Conservation (phyloP, 768 basidiomycete species). For the Tylopilus balloui region DNA sequence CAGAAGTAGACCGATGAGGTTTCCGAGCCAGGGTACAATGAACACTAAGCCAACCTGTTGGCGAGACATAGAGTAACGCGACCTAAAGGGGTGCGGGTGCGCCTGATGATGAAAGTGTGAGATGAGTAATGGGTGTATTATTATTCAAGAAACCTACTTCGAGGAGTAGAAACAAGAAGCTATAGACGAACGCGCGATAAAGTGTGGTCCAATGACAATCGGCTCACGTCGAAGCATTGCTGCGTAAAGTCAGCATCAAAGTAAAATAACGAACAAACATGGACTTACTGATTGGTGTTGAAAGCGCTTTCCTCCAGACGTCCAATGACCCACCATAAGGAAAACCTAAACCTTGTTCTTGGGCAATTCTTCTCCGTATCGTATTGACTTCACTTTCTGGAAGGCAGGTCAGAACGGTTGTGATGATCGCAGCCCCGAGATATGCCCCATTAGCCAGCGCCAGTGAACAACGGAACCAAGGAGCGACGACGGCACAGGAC, state of each 20-base stretch:
- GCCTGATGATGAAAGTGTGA: slow-evolving; percentile 6
- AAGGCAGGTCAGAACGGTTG: slow-evolving; percentile 11
- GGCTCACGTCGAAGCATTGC: slow-evolving; percentile 23
- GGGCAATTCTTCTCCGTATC: slow-evolving; percentile 14
- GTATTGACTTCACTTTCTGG: slow-evolving; percentile 21
- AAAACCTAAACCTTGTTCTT: neutral
- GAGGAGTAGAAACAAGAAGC: slow-evolving; percentile 25
- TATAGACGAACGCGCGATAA: slow-evolving; percentile 23
- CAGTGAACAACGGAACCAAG: slow-evolving; percentile 19
- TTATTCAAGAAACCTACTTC: slow-evolving; percentile 10
- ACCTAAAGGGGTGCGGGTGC: slow-evolving; percentile 20
- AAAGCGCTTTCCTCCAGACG: slow-evolving; percentile 14
- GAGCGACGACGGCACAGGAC: slow-evolving; percentile 24
- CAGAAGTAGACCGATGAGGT: slow-evolving; percentile 23
- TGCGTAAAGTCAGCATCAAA: neutral
- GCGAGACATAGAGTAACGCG: slow-evolving; percentile 21
- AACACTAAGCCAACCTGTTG: slow-evolving; percentile 21
- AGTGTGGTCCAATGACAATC: slow-evolving; percentile 24
- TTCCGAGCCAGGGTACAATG: slow-evolving; percentile 22
- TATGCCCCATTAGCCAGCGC: slow-evolving; percentile 22
- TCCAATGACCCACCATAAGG: neutral
- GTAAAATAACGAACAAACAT: neutral
- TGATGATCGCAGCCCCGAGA: slow-evolving; percentile 21
- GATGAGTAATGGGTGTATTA: neutral
- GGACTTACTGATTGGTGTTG: slow-evolving; percentile 17